Evolutionary conservation across 257 asterid species (phyloP).

Genomic region (Plantago ovata): DNA sequence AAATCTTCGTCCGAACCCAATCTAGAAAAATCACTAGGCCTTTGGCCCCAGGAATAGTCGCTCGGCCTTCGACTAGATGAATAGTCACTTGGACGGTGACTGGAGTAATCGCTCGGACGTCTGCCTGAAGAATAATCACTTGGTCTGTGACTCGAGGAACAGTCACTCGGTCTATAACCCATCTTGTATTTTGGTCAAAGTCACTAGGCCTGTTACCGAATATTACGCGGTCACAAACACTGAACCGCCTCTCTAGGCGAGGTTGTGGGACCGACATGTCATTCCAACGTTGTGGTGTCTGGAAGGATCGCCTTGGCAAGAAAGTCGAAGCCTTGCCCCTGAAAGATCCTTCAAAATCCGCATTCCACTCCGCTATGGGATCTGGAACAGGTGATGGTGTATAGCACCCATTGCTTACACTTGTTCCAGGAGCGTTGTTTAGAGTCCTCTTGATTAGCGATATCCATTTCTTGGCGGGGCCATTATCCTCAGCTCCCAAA

Average conservation of each 20-base stretch:
- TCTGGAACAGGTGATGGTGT: conserved; percentile 92
- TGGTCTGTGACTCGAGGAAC: conserved; percentile 57
- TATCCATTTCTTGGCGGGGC: conserved; percentile 95
- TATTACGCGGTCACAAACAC: conserved; percentile 83
- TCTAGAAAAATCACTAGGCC: conserved; percentile 89
- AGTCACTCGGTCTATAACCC: conserved; percentile 64
- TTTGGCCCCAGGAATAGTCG: conserved; percentile 83
- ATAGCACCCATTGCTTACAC: conserved; percentile 58
- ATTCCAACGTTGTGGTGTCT: conserved; percentile 68
- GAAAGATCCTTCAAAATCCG: conserved; percentile 84
- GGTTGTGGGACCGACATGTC: conserved; percentile 66
- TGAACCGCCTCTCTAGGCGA: conserved; percentile 72
- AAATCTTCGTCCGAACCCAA: conserved; percentile 94
- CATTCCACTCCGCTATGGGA: conserved; percentile 88
- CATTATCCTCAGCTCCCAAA: conserved; percentile 95
- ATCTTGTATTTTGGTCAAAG: conserved; percentile 4
- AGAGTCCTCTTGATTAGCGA: conserved; percentile 70
- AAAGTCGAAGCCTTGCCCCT: conserved; percentile 70
- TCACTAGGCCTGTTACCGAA: conserved; percentile 34
- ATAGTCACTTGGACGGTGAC: conserved; percentile 70
- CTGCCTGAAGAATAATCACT: conserved; percentile 60
- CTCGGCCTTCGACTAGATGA: conserved; percentile 78
- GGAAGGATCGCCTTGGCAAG: conserved; percentile 85
- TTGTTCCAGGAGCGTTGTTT: conserved; percentile 57
- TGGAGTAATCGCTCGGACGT: conserved; percentile 70